Conservation (phyloP, 2,329 filamentous ascomycete genomes). For the Sordariomycetes sp. region DNA sequence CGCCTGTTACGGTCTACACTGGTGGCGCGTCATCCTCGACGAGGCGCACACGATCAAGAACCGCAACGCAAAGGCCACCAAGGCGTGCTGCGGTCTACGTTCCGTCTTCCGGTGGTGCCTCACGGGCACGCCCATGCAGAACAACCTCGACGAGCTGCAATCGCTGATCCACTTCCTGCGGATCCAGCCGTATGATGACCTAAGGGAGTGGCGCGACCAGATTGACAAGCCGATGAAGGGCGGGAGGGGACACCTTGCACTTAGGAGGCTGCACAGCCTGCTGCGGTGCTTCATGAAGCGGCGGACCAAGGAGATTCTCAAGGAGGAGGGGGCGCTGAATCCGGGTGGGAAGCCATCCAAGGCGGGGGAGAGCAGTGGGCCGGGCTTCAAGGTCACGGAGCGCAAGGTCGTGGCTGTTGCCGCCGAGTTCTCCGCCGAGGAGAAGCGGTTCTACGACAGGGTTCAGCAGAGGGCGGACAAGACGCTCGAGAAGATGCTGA, state of each 20-base stretch:
- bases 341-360: conserved; percentile 52
- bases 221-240: conserved; percentile 86
- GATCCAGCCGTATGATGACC: conserved; percentile 81
- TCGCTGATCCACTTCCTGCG: conserved; percentile 85
- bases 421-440: conserved; percentile 64
- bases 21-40: conserved; percentile 91
- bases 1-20: conserved; percentile 82
- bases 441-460: conserved; percentile 74
- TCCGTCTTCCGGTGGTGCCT: conserved; percentile 92
- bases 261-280: conserved; percentile 71
- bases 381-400: conserved; percentile 72
- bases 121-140: conserved; percentile 94
- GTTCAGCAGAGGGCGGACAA: conserved; percentile 75
- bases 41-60: conserved; percentile 99
- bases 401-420: conserved; percentile 75
- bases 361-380: conserved; percentile 38
- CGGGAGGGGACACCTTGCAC: conserved; percentile 78
- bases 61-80: conserved; percentile 86
- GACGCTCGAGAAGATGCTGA: conserved; percentile 82
- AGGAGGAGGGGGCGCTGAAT: conserved; percentile 69
- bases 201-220: conserved; percentile 78
- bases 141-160: conserved; percentile 92
- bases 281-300: conserved; percentile 95
- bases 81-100: conserved; percentile 74
- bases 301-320: conserved; percentile 94